These are phyloP conservation scores for Cutaneotrichosporon cavernicola DNA, from an alignment of 1,284 basidiomycete species.

Conservation along the genomic window DNA sequence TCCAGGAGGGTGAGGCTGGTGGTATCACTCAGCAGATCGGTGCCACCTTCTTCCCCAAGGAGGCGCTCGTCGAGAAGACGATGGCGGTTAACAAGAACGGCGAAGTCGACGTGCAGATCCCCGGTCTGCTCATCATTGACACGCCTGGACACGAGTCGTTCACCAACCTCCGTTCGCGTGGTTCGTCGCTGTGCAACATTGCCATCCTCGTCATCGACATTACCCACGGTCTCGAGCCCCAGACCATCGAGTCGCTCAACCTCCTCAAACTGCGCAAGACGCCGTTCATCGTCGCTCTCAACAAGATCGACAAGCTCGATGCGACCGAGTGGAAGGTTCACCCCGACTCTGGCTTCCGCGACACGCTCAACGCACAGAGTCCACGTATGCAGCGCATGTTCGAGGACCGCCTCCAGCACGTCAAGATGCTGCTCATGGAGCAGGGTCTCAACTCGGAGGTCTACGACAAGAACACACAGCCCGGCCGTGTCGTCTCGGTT, in stretches of 20 bases:
- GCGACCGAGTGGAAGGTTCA: constrained; percentile 82
- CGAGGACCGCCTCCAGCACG: constrained; percentile 81
- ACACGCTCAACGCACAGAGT: constrained; percentile 84
- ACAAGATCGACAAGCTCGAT: constrained; percentile 61
- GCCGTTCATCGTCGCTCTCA: constrained; percentile 97
- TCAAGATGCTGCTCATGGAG: constrained; percentile 90
- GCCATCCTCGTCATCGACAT: constrained; percentile 99
- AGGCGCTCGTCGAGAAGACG: constrained; percentile 94
- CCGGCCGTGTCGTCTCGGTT: constrained; percentile 89
- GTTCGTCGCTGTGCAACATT: constrained; percentile 97
- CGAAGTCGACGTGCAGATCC: constrained; percentile 89
- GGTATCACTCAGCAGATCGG: constrained; percentile 99
- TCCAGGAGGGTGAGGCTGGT: constrained; percentile 98
- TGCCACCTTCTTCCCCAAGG: constrained; percentile 99
- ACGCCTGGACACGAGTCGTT: constrained; percentile 99
- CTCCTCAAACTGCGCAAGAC: constrained; percentile 92
- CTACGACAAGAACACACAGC: constrained; percentile 98
- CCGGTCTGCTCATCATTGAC: constrained; percentile 94
- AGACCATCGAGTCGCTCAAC: constrained; percentile 94
- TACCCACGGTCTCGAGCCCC: constrained; percentile 97
- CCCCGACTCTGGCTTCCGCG: constrained; percentile 87
- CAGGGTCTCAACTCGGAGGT: constrained; percentile 93
- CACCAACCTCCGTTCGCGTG: constrained; percentile 93
- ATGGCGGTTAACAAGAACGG: constrained; percentile 83
- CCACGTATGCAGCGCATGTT: constrained; percentile 85